Evolutionary conservation across 2,329 filamentous ascomycete genomes (phyloP).

Genomic region (Fusarium euwallaceae): DNA sequence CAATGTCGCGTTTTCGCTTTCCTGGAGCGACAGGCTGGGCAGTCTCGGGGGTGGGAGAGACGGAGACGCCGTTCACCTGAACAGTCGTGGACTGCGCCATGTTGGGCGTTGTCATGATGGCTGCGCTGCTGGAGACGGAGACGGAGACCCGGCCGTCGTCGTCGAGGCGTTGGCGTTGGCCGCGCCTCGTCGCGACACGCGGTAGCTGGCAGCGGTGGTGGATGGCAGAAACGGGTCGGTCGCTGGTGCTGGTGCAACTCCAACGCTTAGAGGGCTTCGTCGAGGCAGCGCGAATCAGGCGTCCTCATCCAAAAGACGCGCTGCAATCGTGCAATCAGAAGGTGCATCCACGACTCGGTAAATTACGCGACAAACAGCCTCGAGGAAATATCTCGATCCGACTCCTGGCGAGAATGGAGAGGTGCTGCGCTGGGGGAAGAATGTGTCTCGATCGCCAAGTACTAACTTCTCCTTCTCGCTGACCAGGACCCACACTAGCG

Average conservation of each 20-base stretch:
- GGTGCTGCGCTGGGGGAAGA: conserved; percentile 52
- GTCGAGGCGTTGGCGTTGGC: conserved; percentile 48
- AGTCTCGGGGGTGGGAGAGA: conserved; percentile 50
- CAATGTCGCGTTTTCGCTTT: conserved; percentile 72
- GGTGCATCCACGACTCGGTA: conserved; percentile 40
- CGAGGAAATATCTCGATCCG: conserved; percentile 41
- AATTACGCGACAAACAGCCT: conserved; percentile 42
- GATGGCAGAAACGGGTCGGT: conserved; percentile 46
- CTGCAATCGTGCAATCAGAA: conserved; percentile 50
- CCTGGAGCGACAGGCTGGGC: conserved; percentile 53
- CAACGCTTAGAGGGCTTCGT: conserved; percentile 51
- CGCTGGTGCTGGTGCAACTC: conserved; percentile 57
- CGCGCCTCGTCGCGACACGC: conserved; percentile 59
- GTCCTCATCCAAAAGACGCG: conserved; percentile 50
- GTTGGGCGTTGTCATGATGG: conserved; percentile 44
- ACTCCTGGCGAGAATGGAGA: conserved; percentile 46
- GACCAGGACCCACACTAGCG: conserved; percentile 47
- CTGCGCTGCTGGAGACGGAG: conserved; percentile 1
- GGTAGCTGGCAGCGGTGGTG: conserved; percentile 52
- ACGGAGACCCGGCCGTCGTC: conserved; percentile 38
- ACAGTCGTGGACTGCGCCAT: conserved; percentile 59
- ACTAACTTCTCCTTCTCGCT: conserved; percentile 46
- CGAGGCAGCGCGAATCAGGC: conserved; percentile 50
- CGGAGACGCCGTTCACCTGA: conserved; percentile 58
- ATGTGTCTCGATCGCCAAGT: conserved; percentile 56